These are phyloP conservation scores for Linanthus parryae DNA, from an alignment of 148 eudicot genomes.

Conservation along the genomic window DNA sequence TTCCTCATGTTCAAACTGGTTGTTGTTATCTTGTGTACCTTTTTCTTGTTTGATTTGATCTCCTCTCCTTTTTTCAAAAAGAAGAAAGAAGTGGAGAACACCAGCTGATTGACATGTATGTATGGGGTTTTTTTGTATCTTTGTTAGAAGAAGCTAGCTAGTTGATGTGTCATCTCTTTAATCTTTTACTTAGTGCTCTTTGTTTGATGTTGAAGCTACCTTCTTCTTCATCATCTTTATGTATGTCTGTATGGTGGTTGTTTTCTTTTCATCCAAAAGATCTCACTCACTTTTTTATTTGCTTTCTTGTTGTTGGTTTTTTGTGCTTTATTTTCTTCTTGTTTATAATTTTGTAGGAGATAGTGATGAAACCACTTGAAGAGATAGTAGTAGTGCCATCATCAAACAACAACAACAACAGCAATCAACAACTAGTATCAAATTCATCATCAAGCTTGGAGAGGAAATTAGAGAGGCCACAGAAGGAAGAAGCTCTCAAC, in stretches of 20 bases:
- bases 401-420: slow-evolving; percentile 33
- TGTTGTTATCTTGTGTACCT: background rate
- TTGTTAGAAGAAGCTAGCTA: too few relatives aligned
- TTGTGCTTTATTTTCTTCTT: slow-evolving; percentile 4
- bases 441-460: slow-evolving; percentile 7
- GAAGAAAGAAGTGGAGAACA: background rate
- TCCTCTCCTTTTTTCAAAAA: slow-evolving; percentile 16
- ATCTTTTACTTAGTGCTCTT: background rate
- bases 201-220: background rate
- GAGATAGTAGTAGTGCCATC: slow-evolving; percentile 39
- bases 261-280: background rate
- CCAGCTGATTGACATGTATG: background rate
- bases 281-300: slow-evolving; percentile 5
- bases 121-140: slow-evolving; percentile 3
- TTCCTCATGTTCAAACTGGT: background rate
- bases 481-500: slow-evolving; percentile 18
- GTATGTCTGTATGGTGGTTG: background rate
- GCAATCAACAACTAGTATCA: too few relatives aligned
- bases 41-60: background rate
- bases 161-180: background rate
- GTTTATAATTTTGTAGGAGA: slow-evolving; percentile 25
- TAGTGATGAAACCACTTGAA: slow-evolving; percentile 72
- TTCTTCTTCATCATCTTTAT: background rate
- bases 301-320: slow-evolving; percentile 4
- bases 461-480: slow-evolving; percentile 29